These are phyloP conservation scores for Ogataea minuta DNA, from an alignment of 805 yeast species.

Conservation along the genomic window DNA sequence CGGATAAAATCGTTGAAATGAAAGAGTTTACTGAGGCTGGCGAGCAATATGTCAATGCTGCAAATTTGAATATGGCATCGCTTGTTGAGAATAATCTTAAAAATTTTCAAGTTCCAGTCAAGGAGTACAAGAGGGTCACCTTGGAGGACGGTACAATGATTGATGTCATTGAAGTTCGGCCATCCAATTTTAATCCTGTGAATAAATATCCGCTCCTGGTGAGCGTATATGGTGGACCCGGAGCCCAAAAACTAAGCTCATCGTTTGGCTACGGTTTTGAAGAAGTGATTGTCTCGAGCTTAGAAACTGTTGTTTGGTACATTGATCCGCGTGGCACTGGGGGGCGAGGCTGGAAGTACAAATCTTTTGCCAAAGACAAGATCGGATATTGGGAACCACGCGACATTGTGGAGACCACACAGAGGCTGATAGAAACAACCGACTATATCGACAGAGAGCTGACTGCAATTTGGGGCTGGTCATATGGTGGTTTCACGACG, in stretches of 20 bases:
- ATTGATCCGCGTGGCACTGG: conserved; percentile 85
- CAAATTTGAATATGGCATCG: conserved; percentile 18
- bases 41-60: conserved; percentile 12
- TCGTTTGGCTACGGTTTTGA: conserved; percentile 52
- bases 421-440: conserved; percentile 46
- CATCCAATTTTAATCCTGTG: conserved; percentile 46
- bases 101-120: conserved; percentile 50
- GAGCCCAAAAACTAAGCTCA: conserved; percentile 57
- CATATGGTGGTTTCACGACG: conserved; percentile 80
- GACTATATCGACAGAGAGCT: conserved; percentile 49
- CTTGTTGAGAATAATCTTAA: conserved; percentile 20
- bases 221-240: conserved; percentile 79
- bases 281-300: conserved; percentile 53
- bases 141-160: conserved; percentile 38
- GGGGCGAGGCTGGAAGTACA: conserved; percentile 69
- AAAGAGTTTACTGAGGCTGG: conserved; percentile 12
- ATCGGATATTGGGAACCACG: conserved; percentile 78
- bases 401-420: conserved; percentile 55
- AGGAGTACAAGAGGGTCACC: conserved; percentile 34
- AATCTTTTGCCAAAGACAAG: conserved; percentile 51
- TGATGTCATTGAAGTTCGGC: conserved; percentile 61
- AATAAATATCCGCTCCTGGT: conserved; percentile 63
- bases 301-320: conserved; percentile 60
- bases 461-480: conserved; percentile 86
- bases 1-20: conserved; percentile 39